These are phyloP conservation scores for Mycena citricolor DNA, from an alignment of 1,284 basidiomycete species.

Conservation along the genomic window DNA sequence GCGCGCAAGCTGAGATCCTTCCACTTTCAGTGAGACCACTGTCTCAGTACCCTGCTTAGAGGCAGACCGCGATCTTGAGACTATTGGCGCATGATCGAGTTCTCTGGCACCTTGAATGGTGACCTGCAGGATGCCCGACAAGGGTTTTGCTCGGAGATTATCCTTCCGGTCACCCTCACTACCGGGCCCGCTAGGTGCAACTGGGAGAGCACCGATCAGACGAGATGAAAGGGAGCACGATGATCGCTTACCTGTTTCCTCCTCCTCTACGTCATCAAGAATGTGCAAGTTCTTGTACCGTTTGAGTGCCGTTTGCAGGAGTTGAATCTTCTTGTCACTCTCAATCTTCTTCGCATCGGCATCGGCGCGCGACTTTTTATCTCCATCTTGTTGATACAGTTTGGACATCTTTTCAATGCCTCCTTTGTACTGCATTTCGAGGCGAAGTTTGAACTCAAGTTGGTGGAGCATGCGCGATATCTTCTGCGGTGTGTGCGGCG, in stretches of 20 bases:
- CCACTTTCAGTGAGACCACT: slow-evolving; percentile 92
- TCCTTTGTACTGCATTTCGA: slow-evolving; percentile 97
- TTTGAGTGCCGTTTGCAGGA: slow-evolving; percentile 89
- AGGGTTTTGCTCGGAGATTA: slow-evolving; percentile 85
- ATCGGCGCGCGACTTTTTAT: slow-evolving; percentile 89
- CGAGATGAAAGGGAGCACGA: slow-evolving; percentile 9
- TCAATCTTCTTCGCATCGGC: slow-evolving; percentile 94
- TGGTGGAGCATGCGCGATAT: slow-evolving; percentile 98
- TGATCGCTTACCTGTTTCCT: slow-evolving; percentile 54
- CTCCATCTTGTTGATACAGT: slow-evolving; percentile 92
- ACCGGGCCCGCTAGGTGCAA: slow-evolving; percentile 48
- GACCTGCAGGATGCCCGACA: slow-evolving; percentile 92
- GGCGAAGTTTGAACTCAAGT: slow-evolving; percentile 98
- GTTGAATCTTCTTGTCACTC: slow-evolving; percentile 94
- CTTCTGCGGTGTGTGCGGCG: slow-evolving; percentile 93
- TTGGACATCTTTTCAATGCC: slow-evolving; percentile 99
- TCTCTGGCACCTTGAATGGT: slow-evolving; percentile 89
- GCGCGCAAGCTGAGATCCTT: slow-evolving; percentile 90
- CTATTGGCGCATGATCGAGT: slow-evolving; percentile 88
- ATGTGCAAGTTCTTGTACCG: slow-evolving; percentile 96
- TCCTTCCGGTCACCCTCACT: slow-evolving; percentile 89
- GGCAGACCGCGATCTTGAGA: slow-evolving; percentile 64
- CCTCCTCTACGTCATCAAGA: slow-evolving; percentile 87
- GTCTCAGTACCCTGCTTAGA: slow-evolving; percentile 86
- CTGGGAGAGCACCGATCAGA: slow-evolving; percentile 18